Percentiles rank a stretch among this genome's conserved stretches.
These are phyloP conservation scores for Sanguinoderma infundibulare DNA, from an alignment of 1,284 basidiomycete genomes.

Conservation along the genomic window DNA sequence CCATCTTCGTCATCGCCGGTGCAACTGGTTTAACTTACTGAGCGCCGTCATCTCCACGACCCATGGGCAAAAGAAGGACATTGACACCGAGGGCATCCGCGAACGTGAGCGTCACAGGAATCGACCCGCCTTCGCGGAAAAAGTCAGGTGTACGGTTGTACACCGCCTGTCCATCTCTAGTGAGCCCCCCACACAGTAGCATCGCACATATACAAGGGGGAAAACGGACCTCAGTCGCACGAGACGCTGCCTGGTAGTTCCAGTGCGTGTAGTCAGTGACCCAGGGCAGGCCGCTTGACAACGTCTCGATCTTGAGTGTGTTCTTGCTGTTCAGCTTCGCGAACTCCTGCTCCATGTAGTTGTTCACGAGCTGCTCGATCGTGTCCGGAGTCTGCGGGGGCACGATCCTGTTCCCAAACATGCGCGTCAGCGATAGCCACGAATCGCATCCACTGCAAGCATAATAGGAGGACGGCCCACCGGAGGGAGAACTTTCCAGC, in stretches of 20 bases:
- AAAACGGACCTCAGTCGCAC: constrained; percentile 55
- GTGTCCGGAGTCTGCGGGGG: constrained; percentile 87
- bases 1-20: not conserved
- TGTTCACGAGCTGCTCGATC: constrained; percentile 75
- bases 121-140: constrained; percentile 85
- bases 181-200: not conserved
- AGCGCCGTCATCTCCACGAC: constrained; percentile 91
- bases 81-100: constrained; percentile 86
- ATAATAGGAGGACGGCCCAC: too few relatives aligned
- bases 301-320: constrained; percentile 66
- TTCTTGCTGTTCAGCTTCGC: constrained; percentile 87
- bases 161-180: constrained; percentile 20
- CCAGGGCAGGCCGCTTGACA: constrained; percentile 93
- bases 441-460: too few relatives aligned
- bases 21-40: constrained; percentile 64
- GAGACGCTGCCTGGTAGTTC: constrained; percentile 93
- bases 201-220: too few relatives aligned
- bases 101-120: constrained; percentile 96
- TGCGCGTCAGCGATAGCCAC: too few relatives aligned
- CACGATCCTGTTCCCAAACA: too few relatives aligned
- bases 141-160: constrained; percentile 28
- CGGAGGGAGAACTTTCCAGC: constrained; percentile 95
- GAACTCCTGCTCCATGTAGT: constrained; percentile 82
- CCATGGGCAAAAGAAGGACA: constrained; percentile 90
- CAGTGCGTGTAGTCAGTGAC: constrained; percentile 85